These are phyloP conservation scores for Rasamsonia emersonii DNA, from an alignment of 2,329 filamentous ascomycete species.

Conservation along the genomic window DNA sequence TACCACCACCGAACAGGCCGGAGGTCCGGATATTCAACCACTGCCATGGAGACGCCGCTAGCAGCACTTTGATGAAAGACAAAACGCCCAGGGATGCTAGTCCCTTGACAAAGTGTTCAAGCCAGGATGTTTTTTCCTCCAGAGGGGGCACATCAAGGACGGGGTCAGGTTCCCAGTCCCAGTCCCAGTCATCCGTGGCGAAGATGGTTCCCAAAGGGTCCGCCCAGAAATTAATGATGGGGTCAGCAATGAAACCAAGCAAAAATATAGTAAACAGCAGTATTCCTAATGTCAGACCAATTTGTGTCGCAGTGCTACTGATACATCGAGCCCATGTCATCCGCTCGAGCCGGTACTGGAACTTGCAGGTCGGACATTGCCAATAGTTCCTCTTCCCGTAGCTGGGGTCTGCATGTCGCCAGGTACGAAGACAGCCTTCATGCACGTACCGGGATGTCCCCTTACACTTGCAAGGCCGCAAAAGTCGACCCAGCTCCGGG, in stretches of 20 bases:
- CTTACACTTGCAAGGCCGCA: constrained; percentile 88
- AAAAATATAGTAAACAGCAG: constrained; percentile 66
- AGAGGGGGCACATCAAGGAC: constrained; percentile 25
- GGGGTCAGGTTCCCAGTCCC: constrained; percentile 28
- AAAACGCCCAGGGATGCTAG: constrained; percentile 81
- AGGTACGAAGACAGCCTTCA: constrained; percentile 75
- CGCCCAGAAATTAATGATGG: constrained; percentile 79
- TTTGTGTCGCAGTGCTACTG: constrained; percentile 57
- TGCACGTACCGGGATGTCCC: constrained; percentile 91
- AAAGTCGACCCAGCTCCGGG: constrained; percentile 63
- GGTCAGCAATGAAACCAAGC: constrained; percentile 86
- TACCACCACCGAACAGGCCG: constrained; percentile 45
- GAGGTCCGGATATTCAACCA: constrained; percentile 65
- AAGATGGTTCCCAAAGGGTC: constrained; percentile 63
- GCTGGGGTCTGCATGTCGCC: constrained; percentile 65
- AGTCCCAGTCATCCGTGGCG: constrained; percentile 33
- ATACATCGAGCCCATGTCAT: constrained; percentile 66
- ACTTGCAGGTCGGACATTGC: constrained; percentile 81
- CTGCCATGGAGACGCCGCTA: constrained; percentile 65
- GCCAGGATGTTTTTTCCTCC: constrained; percentile 57
- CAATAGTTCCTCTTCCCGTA: constrained; percentile 63
- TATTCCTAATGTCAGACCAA: constrained; percentile 62
- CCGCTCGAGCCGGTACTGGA: constrained; percentile 69
- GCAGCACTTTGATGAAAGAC: constrained; percentile 71
- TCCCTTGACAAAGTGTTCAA: constrained; percentile 79